Base-by-base conservation (phyloP, 495 filamentous ascomycete genomes). In the Penicillium tannophilum region DNA sequence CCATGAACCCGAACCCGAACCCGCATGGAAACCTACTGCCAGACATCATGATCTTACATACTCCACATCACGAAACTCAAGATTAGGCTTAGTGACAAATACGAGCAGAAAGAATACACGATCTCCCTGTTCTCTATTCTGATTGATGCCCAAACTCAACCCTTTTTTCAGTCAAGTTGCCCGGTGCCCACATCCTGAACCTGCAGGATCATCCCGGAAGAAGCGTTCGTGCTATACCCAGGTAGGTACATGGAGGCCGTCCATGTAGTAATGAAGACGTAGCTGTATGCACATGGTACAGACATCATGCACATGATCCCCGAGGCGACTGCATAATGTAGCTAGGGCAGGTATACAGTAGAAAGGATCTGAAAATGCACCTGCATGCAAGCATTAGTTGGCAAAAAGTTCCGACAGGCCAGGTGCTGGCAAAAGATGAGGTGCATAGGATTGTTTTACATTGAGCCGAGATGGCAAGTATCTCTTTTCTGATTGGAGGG, bases 391-490 rank as follows among this genome's bases (percentile, higher is more conserved):
- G 51, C 24, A 33, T 52, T 33, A 45, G 45, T 47, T 47, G 45
- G 45, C 45, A 30, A 45, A 45, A 47, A 49, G 16, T 12, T 26
- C 46, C 23, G 24, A 49, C 23, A 7, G 16, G 16, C 3, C 39
- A 41, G 16, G 46, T 49, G 46, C 46, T 49, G 24, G 16, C 14
- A 23, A 43, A 23, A 47, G 53, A 55, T 46, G 53, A 55, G 53
- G 53, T 55, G 53, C 53, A 55, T 55, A 35, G 53, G n/a, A 47
- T 14, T 47, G 53, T 55, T 55, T 55, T 45, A 55, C 53, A 33
- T 55, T 45, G 17, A 17, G 16, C 19, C 20, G 20, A 14, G 41
- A 20, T 36, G 41, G 39, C 1, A 0, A 0, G 26, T 28, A 46
- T 35, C 10, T n/a, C 3, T 16, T 8, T 41, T 36, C n/a, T 55